phyloP scores from a whole-genome alignment of 352 stramenopile genomes.

The Pythium pyrilobum region DNA sequence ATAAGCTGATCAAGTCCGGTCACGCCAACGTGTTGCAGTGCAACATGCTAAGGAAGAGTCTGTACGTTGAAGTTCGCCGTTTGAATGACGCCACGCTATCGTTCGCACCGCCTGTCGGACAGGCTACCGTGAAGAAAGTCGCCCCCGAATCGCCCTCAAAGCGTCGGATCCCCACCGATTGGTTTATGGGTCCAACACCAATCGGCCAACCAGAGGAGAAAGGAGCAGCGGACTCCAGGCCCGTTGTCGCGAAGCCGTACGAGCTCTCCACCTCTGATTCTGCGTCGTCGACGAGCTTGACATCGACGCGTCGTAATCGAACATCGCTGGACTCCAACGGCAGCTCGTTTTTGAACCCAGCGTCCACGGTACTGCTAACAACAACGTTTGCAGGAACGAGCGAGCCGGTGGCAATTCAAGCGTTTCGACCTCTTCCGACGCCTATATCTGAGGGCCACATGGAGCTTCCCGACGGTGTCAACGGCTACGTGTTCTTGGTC shows the following conservation, averaged over 20 bases:
- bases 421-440: conserved; percentile 40
- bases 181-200: conserved; percentile 49
- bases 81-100: conserved; percentile 55
- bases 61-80: conserved; percentile 50
- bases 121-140: conserved; percentile 78
- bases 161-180: conserved; percentile 70
- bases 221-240: neutral
- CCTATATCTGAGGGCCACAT: conserved; percentile 61
- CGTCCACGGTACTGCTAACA: neutral
- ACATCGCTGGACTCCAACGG: conserved; percentile 1
- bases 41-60: conserved; percentile 54
- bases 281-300: conserved; percentile 1
- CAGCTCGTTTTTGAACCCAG: conserved; percentile 10
- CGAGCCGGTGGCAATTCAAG: conserved; percentile 16
- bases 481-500: conserved; percentile 75
- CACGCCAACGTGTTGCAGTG: conserved; percentile 57
- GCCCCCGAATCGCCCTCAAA: conserved; percentile 57
- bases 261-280: conserved; percentile 13
- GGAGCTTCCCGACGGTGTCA: conserved; percentile 62
- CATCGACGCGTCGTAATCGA: neutral
- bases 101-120: conserved; percentile 49
- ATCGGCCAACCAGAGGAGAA: conserved; percentile 5
- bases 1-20: conserved; percentile 22
- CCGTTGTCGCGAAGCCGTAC: conserved; percentile 1
- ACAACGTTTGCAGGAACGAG: conserved; percentile 15